Percentiles rank a stretch among this genome's conserved stretches.
Evolutionary conservation across 208 protist species (phyloP).

Genomic region (Trypanosoma avium): DNA sequence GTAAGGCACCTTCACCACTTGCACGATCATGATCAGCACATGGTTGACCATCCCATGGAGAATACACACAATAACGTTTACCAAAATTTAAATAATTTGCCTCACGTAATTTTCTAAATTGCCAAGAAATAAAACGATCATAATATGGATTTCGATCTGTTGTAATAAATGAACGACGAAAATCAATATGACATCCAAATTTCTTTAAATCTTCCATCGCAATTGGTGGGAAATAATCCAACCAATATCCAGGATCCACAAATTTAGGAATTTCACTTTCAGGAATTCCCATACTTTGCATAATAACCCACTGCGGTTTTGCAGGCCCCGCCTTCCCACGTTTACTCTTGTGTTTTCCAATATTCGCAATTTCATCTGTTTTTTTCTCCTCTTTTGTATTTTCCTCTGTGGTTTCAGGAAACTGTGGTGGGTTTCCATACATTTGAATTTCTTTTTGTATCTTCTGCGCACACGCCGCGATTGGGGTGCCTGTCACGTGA

Average conservation of each 20-base stretch:
- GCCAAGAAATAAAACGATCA: conserved; percentile 99
- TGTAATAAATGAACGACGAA: conserved; percentile 99
- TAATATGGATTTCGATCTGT: conserved; percentile 99
- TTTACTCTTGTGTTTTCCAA: conserved; percentile 78
- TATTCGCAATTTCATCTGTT: conserved; percentile 20
- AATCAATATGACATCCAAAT: conserved; percentile 97
- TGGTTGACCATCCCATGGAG: conserved; percentile 97
- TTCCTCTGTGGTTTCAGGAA: conserved; percentile 61
- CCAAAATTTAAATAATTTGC: conserved; percentile 95
- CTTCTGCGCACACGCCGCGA: conserved; percentile 99
- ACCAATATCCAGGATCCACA: conserved; percentile 97
- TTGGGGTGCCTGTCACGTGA: conserved; percentile 99
- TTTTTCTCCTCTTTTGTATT: conserved; percentile 36
- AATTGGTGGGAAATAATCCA: conserved; percentile 98
- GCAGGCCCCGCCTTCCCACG: conserved; percentile 89
- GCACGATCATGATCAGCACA: conserved; percentile 99
- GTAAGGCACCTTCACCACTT: conserved; percentile 96
- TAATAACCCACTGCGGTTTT: conserved; percentile 98
- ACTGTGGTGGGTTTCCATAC: conserved; percentile 90
- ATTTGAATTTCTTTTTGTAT: conserved; percentile 87
- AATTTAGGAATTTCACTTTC: conserved; percentile 98
- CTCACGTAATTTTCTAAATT: conserved; percentile 93
- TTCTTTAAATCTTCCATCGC: conserved; percentile 95
- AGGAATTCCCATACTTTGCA: conserved; percentile 95
- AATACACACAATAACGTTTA: conserved; percentile 98